Evolutionary conservation across 441 rosid species (phyloP).

Genomic region (Corymbia citriodora): DNA sequence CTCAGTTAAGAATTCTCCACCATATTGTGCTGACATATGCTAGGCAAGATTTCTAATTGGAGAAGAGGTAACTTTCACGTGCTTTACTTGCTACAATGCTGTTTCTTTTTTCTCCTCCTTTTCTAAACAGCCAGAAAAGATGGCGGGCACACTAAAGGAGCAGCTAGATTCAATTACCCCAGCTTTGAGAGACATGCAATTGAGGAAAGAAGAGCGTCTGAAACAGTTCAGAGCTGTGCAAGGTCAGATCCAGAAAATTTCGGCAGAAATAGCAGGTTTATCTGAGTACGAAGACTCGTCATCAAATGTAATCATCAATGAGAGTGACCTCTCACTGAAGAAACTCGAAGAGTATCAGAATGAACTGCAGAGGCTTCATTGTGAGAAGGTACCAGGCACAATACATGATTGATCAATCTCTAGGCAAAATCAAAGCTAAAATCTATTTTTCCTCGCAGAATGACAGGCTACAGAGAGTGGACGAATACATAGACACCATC

Average conservation of each 20-base stretch:
- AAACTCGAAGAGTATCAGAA: constrained; percentile 85
- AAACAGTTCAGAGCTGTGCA: constrained; percentile 73
- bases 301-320: constrained; percentile 55
- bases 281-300: constrained; percentile 60
- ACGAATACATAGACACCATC: constrained; percentile 55
- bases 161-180: constrained; percentile 93
- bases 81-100: neutral
- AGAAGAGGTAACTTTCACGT: neutral
- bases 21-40: neutral
- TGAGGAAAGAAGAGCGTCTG: constrained; percentile 82
- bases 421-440: neutral
- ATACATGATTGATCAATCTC: neutral
- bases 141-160: constrained; percentile 73
- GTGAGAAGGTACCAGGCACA: constrained; percentile 63
- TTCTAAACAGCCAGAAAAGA: constrained; percentile 75
- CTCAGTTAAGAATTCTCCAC: neutral
- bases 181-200: constrained; percentile 78
- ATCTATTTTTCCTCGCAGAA: constrained; percentile 22
- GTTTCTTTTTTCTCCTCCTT: neutral
- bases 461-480: constrained; percentile 86
- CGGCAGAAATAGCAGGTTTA: constrained; percentile 85
- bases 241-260: constrained; percentile 79
- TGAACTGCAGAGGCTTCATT: constrained; percentile 78
- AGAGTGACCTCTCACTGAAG: constrained; percentile 84
- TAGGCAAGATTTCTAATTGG: neutral